These are phyloP conservation scores for Cladosporium sp. DNA, from an alignment of 2,329 filamentous ascomycete genomes.

Conservation along the genomic window DNA sequence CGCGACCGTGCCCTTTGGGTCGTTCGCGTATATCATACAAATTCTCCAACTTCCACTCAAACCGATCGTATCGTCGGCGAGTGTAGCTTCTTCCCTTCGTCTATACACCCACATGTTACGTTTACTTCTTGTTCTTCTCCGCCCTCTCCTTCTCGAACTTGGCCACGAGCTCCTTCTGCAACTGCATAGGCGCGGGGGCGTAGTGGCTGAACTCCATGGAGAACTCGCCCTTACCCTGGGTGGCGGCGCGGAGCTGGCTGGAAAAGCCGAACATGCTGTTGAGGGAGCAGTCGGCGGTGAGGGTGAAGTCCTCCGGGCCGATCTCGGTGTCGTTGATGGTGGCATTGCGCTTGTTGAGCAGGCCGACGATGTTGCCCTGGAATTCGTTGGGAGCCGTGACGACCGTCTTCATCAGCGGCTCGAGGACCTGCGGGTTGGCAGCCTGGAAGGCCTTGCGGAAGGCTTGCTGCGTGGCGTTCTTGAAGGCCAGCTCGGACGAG, in stretches of 20 bases:
- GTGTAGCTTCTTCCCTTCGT: neutral
- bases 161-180: conserved; percentile 73
- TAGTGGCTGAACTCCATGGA: conserved; percentile 99
- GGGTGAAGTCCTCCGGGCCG: conserved; percentile 86
- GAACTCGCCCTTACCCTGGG: conserved; percentile 97
- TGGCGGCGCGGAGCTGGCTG: conserved; percentile 82
- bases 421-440: conserved; percentile 76
- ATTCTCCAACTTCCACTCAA: no score
- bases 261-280: conserved; percentile 99
- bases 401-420: conserved; percentile 97
- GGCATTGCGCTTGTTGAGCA: conserved; percentile 95
- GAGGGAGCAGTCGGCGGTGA: conserved; percentile 85
- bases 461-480: conserved; percentile 87
- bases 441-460: conserved; percentile 90
- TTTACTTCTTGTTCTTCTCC: conserved; percentile 58
- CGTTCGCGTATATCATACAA: neutral
- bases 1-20: no score
- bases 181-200: conserved; percentile 73
- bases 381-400: conserved; percentile 96
- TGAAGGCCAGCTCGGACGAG: conserved; percentile 95
- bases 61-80: no score
- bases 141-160: conserved; percentile 64
- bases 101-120: neutral
- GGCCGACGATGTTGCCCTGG: conserved; percentile 89
- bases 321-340: conserved; percentile 95